Percentiles rank a stretch among this genome's conserved stretches.
Evolutionary conservation across 2,329 filamentous ascomycete genomes (phyloP).

Genomic region (Cladosporium velox): DNA sequence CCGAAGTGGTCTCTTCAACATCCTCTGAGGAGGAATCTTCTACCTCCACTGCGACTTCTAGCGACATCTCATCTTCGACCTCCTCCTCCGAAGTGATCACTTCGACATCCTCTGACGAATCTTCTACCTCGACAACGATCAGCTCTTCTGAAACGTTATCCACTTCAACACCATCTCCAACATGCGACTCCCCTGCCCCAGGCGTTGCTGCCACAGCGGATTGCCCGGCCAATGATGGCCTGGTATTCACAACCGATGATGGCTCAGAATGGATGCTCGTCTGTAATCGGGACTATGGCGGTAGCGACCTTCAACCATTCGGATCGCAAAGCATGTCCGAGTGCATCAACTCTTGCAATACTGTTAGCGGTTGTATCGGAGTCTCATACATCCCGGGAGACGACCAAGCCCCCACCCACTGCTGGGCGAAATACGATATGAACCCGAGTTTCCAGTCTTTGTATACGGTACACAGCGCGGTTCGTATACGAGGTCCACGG

Average conservation of each 20-base stretch:
- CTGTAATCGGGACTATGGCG: background rate
- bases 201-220: background rate
- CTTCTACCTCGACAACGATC: background rate
- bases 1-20: background rate
- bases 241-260: background rate
- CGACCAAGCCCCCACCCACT: background rate
- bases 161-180: background rate
- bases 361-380: background rate
- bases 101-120: background rate
- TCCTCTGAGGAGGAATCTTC: background rate
- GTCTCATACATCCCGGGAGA: background rate
- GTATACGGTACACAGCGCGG: background rate
- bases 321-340: background rate
- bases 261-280: conserved; percentile 10
- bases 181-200: background rate
- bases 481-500: background rate
- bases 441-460: background rate
- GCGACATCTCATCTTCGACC: too few relatives aligned
- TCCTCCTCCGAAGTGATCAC: background rate
- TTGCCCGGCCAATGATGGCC: background rate
- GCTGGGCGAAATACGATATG: background rate
- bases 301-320: background rate
- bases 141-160: background rate
- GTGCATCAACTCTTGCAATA: conserved; percentile 1
- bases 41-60: too few relatives aligned